Base-by-base conservation (phyloP, 805 yeast species). In the Candida glaebosa region DNA sequence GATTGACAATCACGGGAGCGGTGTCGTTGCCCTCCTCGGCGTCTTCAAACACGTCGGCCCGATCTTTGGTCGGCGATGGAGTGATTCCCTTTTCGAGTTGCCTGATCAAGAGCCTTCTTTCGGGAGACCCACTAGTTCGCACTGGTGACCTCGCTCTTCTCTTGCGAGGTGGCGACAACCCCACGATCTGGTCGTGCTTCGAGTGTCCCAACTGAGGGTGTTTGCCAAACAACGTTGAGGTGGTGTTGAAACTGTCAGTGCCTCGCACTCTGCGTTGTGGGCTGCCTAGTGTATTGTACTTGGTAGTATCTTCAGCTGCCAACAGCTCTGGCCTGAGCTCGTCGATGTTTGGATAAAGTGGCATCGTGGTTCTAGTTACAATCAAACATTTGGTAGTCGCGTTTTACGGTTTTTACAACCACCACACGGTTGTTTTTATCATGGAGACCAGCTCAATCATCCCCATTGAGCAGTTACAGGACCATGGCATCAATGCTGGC, bases 81-180 rank as follows among this genome's bases (percentile, higher is more conserved):
- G 20, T 18, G 31, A 22, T 22, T 42, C 39, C 42, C 28, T 45
- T 35, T 42, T 65, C 71, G 35, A 63, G 53, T 39, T 60, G 59
- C 26, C 45, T 49, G 12, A 65, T 65, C 20, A 49, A 51, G 33
- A 52, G 54, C 25, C 71, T 50, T 26, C 69, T 52, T 32, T 51
- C 52, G 2, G 71, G 69, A 2, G 69, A 64, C 5, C 71, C 71
- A 33, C 68, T 61, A 9, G 16, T 5, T 40, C 59, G 50, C 6
- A 58, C 48, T 6, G 66, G 60, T 1, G 64, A 56, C 8, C 43
- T 34, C 16, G 40, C 28, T 5, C 41, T 44, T 12, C 38, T 30
- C 18, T 35, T 35, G n/a, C 38, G 9, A 22, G 38, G 38, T 5
- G 38, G 38, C 9, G 38, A 35, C 10, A 34, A 18, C 5, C 37